phyloP scores from a whole-genome alignment of 2,329 filamentous ascomycete species.

The Aspergillus bombycis region DNA sequence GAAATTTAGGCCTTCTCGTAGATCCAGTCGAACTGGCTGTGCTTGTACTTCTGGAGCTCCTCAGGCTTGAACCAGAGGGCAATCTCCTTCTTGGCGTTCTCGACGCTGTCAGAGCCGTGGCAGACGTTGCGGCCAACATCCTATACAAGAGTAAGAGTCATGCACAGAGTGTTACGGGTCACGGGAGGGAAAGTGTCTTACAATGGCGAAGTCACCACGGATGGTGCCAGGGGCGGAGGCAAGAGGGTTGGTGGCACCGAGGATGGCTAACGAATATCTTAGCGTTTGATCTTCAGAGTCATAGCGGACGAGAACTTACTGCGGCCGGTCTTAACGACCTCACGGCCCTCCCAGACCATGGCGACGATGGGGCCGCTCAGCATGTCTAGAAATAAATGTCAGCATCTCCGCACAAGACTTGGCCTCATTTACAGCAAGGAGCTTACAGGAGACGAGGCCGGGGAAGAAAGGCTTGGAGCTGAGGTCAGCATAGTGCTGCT shows the following conservation, averaged over 20 bases:
- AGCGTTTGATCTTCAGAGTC: constrained; percentile 12
- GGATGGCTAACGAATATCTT: constrained; percentile 63
- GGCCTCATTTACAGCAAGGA: background rate
- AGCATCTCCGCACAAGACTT: constrained; percentile 16
- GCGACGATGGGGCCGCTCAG: constrained; percentile 92
- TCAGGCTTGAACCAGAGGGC: constrained; percentile 94
- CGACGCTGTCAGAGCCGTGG: constrained; percentile 98
- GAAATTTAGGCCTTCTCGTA: constrained; percentile 77
- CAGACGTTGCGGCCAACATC: constrained; percentile 97
- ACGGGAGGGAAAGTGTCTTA: constrained; percentile 36
- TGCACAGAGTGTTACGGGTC: background rate
- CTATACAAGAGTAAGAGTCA: constrained; percentile 34
- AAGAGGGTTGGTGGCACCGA: constrained; percentile 98
- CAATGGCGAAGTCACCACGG: constrained; percentile 88
- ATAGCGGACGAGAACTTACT: constrained; percentile 55
- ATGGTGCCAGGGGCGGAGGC: constrained; percentile 96
- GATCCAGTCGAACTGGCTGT: constrained; percentile 85
- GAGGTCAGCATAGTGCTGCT: constrained; percentile 96
- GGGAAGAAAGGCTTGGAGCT: constrained; percentile 95
- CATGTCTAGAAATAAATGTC: constrained; percentile 71
- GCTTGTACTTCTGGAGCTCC: constrained; percentile 85
- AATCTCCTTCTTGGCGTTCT: constrained; percentile 99
- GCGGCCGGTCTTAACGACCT: constrained; percentile 98
- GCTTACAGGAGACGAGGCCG: constrained; percentile 86
- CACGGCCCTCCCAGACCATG: constrained; percentile 99